Evolutionary conservation across 768 basidiomycete genomes (phyloP), one percentile per base, ranked within the genome.

Genomic region (Suillus cothurnatus): DNA sequence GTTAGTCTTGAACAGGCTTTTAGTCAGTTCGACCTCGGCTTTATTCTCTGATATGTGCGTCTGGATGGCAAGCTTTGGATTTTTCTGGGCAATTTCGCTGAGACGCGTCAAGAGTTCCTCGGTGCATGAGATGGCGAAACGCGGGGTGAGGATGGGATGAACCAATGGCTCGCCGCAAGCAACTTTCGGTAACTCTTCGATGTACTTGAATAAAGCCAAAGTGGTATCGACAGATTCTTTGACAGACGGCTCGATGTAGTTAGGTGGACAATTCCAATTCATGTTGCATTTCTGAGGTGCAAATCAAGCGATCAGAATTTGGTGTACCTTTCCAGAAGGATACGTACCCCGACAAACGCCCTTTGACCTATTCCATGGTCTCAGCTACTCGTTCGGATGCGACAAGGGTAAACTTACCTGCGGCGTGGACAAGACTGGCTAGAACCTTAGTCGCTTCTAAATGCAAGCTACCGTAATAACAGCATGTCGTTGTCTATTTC

Each of bases 121-220:
- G 0, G 95, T 88, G 77, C 95, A 97, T 14, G 93, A 89, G 65
- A 98, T 91, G 28, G 97, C 97, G 75, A 98, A 99, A n/a, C 97
- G 92, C 17, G 97, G 97, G 0, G 97, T 98, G 50, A 98, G 79
- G 71, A 95, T 88, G 6, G 97, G 97, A 63, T 92, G 92, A 12
- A 99, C 91, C 8, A 96, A 86, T 2, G 86, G 82, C 64, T 83
- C 80, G 55, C 74, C 72, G 31, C 71, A 67, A 31, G 71, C 67
- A 28, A 77, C 70, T 12, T 75, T 72, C 3, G 84, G 75, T 58
- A 94, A 77, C 6, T 83, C 73, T 45, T 85, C 85, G 71, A 97
- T 89, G 78, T 96, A 79, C 0, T 80, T 64, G 67, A 99, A 88
- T 32, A 96, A 81, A 21, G 80, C 79, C 53, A 79, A 74, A 0